Evolutionary conservation across 2,329 filamentous ascomycete genomes (phyloP), one percentile per base, ranked within the genome.

Genomic region (Epichloe gansuensis): DNA sequence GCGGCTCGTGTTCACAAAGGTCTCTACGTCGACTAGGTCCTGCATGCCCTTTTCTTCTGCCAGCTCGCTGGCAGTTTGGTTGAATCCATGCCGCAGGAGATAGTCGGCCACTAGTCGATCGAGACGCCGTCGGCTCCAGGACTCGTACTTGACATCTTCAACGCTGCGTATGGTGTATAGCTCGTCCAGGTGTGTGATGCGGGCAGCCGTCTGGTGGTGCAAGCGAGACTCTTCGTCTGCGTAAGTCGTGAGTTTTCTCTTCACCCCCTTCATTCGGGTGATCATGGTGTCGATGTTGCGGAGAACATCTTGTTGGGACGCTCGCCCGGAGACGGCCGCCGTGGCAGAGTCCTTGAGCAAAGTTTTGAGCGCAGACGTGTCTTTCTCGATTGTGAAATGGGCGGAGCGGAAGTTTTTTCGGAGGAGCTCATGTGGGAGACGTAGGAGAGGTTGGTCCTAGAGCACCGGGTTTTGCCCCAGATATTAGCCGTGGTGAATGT

Each of bases 91-190:
- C 8, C 93, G 79, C 47, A 97, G 72, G 58, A 98, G 76, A 67
- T 96, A 95, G 64, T 98, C 93, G n/a, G 95, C 87, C 47, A 98
- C 70, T 53, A 97, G 71, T 17, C 93, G 76, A 67, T 95, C 86
- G 44, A 98, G 74, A 23, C 93, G 76, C 40, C 80, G 80, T 51
- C 87, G 80, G 55, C 85, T 88, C 93, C 93, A 98, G 53, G 80
- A 74, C 63, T 97, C 91, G 69, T 97, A 98, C 63, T 89, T 89
- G 59, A 95, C 89, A 65, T 98, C 93, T 50, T 89, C 86, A 55
- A 96, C 74, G 55, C 81, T 87, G 53, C 85, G 79, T 60, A 97
- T 87, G 44, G 77, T 70, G 66, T 93, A 88, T 4, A 98, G 74
- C 59, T 89, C 82, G 58, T 87, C 80, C 36, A 98, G 74, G 68